Evolutionary conservation across 345 rosid species (phyloP), one percentile per base, ranked within the genome.

Genomic region (Bretschneidera sinensis): DNA sequence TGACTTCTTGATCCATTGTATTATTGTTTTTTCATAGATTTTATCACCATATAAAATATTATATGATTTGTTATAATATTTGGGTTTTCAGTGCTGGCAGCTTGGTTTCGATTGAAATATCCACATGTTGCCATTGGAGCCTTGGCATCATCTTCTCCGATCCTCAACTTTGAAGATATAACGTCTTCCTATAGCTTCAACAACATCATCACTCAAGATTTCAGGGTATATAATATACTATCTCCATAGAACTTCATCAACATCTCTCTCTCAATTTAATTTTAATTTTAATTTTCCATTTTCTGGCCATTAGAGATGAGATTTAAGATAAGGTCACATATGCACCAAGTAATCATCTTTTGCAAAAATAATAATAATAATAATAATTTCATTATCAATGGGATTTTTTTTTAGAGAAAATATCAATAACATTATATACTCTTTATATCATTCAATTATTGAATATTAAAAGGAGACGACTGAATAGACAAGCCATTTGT

Each of bases 111-210:
- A 65, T 35, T 80, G 62, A 83, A 83, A 61, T 80, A 80, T 60
- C 83, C 85, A 4, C 83, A 80, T 17, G 57, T 83, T 7, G 71
- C 79, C 50, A 73, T 76, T 17, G 85, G 85, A 61, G 85, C 88
- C 1, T 54, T 83, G 78, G 76, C 88, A 19, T 83, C 88, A 35
- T 83, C 88, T 21, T 78, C 89, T 22, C 82, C 84, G 21, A 76
- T 79, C 48, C 79, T 81, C 64, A 34, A 71, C 23, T 79, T 81
- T 24, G 78, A 73, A 22, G 52, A 70, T 25, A 66, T 81, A 4
- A 65, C 70, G 0, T 82, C 87, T 34, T 76, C 85, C 0, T 82
- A 80, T 35, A 82, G 81, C 75, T 85, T 85, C 76, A 70, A 1
- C 59, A 43, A 66, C 70, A 80, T 78, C 55, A 28, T 85, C 33